Evolutionary conservation across 2,329 filamentous ascomycete species (phyloP).

Genomic region (Alternaria sp.): DNA sequence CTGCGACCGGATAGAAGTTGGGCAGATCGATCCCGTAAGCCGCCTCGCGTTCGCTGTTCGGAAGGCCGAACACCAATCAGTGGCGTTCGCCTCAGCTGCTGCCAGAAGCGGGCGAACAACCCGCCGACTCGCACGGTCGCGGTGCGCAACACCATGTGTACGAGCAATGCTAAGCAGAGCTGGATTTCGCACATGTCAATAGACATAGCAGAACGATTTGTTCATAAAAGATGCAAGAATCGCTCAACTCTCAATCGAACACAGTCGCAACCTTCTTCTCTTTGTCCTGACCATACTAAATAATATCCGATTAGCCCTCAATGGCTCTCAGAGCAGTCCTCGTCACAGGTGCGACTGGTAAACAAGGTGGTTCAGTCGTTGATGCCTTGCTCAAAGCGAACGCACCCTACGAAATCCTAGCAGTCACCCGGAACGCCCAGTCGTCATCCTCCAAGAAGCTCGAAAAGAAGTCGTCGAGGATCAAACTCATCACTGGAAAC

Average conservation of each 20-base stretch:
- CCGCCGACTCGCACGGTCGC: neutral
- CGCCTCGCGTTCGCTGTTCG: neutral
- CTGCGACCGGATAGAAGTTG: neutral
- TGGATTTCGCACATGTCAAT: neutral
- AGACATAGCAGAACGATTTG: neutral
- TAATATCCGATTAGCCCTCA: neutral
- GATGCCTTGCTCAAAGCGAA: conserved; percentile 46
- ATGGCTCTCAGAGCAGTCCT: conserved; percentile 34
- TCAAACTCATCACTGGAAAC: conserved; percentile 63
- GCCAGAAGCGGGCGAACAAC: neutral
- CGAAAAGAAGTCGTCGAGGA: conserved; percentile 51
- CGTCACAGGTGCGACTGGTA: conserved; percentile 54
- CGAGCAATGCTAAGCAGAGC: neutral
- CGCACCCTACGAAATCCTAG: conserved; percentile 58
- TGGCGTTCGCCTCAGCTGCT: neutral
- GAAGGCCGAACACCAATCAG: conserved; percentile 4
- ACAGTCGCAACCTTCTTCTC: neutral
- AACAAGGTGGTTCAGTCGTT: conserved; percentile 53
- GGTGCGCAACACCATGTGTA: neutral
- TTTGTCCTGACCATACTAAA: neutral
- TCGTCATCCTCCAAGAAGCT: conserved; percentile 59
- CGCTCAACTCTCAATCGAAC: neutral
- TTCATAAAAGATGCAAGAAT: neutral
- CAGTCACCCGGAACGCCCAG: conserved; percentile 60
- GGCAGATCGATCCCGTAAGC: neutral